Evolutionary conservation across 306 rosid species (phyloP).

Genomic region (Lathyrus aphaca): DNA sequence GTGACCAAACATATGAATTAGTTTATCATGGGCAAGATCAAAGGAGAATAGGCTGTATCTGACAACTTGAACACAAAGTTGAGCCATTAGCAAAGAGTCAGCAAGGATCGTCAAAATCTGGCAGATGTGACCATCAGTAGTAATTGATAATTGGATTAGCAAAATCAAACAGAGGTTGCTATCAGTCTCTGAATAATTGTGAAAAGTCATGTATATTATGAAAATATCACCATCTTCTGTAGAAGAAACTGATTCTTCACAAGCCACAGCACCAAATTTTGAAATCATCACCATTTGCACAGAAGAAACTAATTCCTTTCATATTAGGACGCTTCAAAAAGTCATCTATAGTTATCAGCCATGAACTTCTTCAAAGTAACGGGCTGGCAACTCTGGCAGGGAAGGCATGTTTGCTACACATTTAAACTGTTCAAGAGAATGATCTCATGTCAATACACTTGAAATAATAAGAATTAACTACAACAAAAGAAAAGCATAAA

Average conservation of each 20-base stretch:
- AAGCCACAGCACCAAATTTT: not conserved
- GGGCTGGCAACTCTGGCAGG: conserved; percentile 62
- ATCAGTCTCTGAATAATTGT: no score
- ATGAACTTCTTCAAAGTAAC: conserved; percentile 49
- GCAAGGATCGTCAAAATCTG: no score
- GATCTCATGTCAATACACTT: conserved; percentile 8
- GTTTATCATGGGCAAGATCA: not conserved
- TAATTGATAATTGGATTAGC: no score
- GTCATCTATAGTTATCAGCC: not conserved
- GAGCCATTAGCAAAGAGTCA: not conserved
- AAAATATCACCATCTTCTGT: no score
- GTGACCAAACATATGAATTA: not conserved
- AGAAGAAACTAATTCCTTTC: not conserved
- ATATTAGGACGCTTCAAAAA: not conserved
- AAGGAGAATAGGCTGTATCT: not conserved
- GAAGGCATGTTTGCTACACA: conserved; percentile 67
- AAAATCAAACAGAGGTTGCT: no score
- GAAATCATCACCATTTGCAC: not conserved
- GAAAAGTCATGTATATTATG: no score
- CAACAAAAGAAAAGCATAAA: not conserved
- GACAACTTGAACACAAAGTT: conserved; percentile 1
- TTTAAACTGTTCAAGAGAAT: conserved; percentile 61
- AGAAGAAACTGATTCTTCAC: no score
- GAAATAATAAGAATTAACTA: not conserved
- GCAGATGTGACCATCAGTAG: no score